Base-by-base conservation (phyloP, 2,329 filamentous ascomycete species). In the Aspergillus hortae region DNA sequence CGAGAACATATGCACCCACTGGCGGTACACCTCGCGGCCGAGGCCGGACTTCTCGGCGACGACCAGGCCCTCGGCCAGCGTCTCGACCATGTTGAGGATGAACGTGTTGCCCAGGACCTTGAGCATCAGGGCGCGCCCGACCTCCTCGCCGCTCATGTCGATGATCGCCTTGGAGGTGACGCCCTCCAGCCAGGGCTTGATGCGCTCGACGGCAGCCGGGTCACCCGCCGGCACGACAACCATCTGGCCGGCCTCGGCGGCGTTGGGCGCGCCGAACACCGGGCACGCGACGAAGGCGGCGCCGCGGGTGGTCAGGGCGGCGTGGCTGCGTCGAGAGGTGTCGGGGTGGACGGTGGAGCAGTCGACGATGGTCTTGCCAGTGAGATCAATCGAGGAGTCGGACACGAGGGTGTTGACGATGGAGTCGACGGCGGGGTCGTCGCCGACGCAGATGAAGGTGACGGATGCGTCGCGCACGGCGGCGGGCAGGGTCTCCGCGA, bases 101-200 rank as follows among this genome's bases (percentile, higher is more conserved):
- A 96, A 92, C 0, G 88, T 89, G 71, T 96, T 96, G 52, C 92
- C 91, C 9, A 95, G 80, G 17, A 96, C 77, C 73, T 96, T 94
- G 44, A 95, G 77, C 43, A 84, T 80, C 1, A 84, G 81, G 4
- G 90, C 85, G 48, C 84, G 83, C 48, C 86, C 82, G 45, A 86
- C 84, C 1, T 86, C 80, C 69, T 89, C 81, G n/a, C 81, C 84
- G 42, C 79, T 78, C 69, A 90, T 86, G 66, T 92, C 84, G 54
- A 95, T 85, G 57, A 85, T 82, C 1, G 79, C 80, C 32, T 82
- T 80, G 2, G 85, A 81, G 64, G 87, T 89, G 14, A 94, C 88
- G 49, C 86, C 88, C 54, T 82, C 84, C 54, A 86, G 86, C 70
- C 85, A 92, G 0, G 87, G 87, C 48, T 80, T 80, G 10, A 88